Base-by-base conservation (phyloP, 2,329 filamentous ascomycete genomes). In the Diaporthe vaccinii region DNA sequence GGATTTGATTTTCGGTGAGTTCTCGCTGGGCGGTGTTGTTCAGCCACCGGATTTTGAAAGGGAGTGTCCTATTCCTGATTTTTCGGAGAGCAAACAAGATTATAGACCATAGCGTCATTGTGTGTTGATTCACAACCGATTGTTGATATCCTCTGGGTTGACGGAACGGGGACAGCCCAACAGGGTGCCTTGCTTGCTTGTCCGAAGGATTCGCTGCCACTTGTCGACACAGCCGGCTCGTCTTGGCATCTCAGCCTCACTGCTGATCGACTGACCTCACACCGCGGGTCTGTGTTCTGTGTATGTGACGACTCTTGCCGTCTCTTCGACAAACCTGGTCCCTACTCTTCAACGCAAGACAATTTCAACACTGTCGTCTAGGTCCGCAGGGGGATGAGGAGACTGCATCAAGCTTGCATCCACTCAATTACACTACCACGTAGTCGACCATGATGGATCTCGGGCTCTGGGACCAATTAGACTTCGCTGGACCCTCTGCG, bases 231-330 rank as follows among this genome's bases (percentile, higher is more conserved):
- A 39, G 65, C 31, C 65, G 65, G 46, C 15, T 17, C 15, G 22
- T 15, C 65, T 68, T 53, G 65, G 65, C 65, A 68, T 39, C 31
- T 68, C 65, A 68, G 65, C 65, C 65, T 68, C 46, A 53, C 22
- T 51, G 62, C 46, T 39, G 65, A 25, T 68, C 31, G 46, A 25
- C 65, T 39, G 46, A 68, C 46, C 31, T n/a, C 46, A 41, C n/a
- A 49, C 31, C 46, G 22, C 65, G 34, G 22, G 34, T 36, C 4
- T 25, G 14, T 36, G 12, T 36, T 15, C 17, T 15, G 6, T 49
- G 17, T 17, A 17, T 20, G 15, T 34, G 44, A n/a, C 25, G 20
- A 51, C 41, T 51, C 3, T 31, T 49, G 41, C 28, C 34, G 39
- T 14, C 36, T 36, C 44, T 53, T 9, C 28, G 12, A 46, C 61